phyloP scores from a whole-genome alignment of 2,329 filamentous ascomycete species.

The Trichoderma semiorbis region DNA sequence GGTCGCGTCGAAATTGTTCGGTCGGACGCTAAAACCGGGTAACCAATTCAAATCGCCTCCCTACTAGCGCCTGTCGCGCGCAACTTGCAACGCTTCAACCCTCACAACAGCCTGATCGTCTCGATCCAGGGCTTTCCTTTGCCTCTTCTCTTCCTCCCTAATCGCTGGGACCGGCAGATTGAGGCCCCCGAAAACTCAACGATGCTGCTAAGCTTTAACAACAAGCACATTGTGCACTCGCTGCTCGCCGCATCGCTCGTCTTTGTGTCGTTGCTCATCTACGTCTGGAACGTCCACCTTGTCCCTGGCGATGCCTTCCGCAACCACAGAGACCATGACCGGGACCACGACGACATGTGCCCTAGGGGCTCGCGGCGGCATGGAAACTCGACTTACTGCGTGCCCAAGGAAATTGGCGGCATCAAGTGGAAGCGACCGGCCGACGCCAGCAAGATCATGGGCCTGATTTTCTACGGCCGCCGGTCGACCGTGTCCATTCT shows the following conservation, averaged over 20 bases:
- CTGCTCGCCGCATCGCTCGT: constrained; percentile 9
- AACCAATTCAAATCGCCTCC: neutral
- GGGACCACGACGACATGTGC: neutral
- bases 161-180: neutral
- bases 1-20: neutral
- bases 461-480: constrained; percentile 45
- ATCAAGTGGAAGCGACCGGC: constrained; percentile 10
- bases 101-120: neutral
- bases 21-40: neutral
- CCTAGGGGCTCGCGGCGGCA: neutral
- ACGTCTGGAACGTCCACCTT: constrained; percentile 17
- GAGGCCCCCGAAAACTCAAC: neutral
- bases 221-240: constrained; percentile 14
- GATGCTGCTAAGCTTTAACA: constrained; percentile 10
- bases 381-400: constrained; percentile 8
- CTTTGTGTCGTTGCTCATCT: constrained; percentile 13
- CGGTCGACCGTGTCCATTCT: constrained; percentile 43
- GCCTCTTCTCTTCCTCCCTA: neutral
- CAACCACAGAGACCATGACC: neutral
- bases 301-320: constrained; percentile 2
- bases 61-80: neutral
- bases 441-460: constrained; percentile 37
- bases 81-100: neutral
- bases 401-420: constrained; percentile 4
- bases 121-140: neutral